Evolutionary conservation across 352 stramenopile genomes (phyloP).

Genomic region (Phytophthora sojae): DNA sequence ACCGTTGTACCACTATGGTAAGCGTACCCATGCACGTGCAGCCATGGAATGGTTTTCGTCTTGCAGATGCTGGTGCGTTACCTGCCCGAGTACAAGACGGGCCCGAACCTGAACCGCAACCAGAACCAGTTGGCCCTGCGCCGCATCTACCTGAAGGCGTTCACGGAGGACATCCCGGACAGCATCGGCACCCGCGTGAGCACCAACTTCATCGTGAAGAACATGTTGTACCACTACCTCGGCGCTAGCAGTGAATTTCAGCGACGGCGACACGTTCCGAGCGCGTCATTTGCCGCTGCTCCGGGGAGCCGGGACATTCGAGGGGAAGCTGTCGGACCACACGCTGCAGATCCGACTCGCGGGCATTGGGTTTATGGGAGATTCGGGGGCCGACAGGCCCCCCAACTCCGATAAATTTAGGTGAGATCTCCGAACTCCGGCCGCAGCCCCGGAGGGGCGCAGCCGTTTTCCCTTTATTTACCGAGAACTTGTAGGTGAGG

Average conservation of each 20-base stretch:
- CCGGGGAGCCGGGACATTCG: conserved; percentile 47
- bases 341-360: conserved; percentile 86
- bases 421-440: too few relatives aligned
- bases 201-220: conserved; percentile 65
- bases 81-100: conserved; percentile 71
- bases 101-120: conserved; percentile 78
- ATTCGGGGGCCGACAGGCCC: too few relatives aligned
- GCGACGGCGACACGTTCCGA: conserved; percentile 88
- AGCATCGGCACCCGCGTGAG: conserved; percentile 61
- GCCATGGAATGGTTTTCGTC: background rate
- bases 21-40: too few relatives aligned
- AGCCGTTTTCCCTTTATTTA: too few relatives aligned
- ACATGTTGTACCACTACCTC: conserved; percentile 70
- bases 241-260: conserved; percentile 63
- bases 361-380: too few relatives aligned
- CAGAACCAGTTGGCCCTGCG: conserved; percentile 82
- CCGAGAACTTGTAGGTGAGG: too few relatives aligned
- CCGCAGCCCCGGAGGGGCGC: too few relatives aligned
- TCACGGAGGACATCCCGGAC: conserved; percentile 74
- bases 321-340: conserved; percentile 76
- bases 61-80: conserved; percentile 75
- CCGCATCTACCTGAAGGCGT: conserved; percentile 80
- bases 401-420: too few relatives aligned
- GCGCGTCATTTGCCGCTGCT: conserved; percentile 69
- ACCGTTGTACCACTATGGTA: too few relatives aligned